Conservation (phyloP, 352 stramenopile species). For the Nothophytophthora sp. region DNA sequence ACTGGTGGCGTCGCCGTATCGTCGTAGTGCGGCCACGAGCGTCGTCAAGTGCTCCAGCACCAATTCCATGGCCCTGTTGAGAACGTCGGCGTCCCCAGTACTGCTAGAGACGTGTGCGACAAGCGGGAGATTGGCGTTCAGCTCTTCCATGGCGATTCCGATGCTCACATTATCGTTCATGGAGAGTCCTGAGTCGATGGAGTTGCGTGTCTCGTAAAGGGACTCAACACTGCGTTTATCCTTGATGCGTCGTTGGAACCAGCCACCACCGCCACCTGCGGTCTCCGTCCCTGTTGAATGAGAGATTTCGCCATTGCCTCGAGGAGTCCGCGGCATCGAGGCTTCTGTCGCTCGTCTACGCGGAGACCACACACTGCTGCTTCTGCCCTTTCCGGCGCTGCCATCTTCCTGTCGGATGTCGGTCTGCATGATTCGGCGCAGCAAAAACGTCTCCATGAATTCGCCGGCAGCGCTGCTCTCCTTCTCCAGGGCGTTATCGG, state of each 20-base stretch:
- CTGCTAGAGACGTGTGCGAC: slow-evolving; percentile 32
- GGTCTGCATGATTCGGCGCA: slow-evolving; percentile 51
- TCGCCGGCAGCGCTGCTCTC: slow-evolving; percentile 18
- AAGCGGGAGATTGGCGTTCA: slow-evolving; percentile 54
- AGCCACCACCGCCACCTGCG: slow-evolving; percentile 19
- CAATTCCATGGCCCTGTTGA: slow-evolving; percentile 49
- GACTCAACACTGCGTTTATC: slow-evolving; percentile 27
- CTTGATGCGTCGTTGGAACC: slow-evolving; percentile 39
- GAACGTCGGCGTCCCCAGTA: slow-evolving; percentile 29
- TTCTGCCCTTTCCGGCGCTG: slow-evolving; percentile 8
- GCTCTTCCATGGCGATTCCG: slow-evolving; percentile 48
- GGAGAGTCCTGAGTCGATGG: slow-evolving; percentile 43
- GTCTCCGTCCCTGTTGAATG: slow-evolving; percentile 3
- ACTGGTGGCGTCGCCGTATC: slow-evolving; percentile 34
- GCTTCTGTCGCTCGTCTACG: slow-evolving; percentile 12
- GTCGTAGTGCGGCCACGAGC: slow-evolving; percentile 36
- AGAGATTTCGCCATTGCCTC: slow-evolving; percentile 15
- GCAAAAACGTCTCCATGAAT: slow-evolving; percentile 59
- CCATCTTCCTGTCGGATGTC: slow-evolving; percentile 14
- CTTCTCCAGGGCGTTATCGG: slow-evolving; percentile 22
- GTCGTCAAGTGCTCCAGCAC: slow-evolving; percentile 46
- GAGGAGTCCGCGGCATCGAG: slow-evolving; percentile 18
- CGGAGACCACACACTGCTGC: slow-evolving; percentile 25
- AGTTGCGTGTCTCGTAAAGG: slow-evolving; percentile 40
- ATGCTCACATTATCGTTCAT: slow-evolving; percentile 56